phyloP scores from a whole-genome alignment of 2,329 filamentous ascomycete species.

The Claviceps humidiphila region DNA sequence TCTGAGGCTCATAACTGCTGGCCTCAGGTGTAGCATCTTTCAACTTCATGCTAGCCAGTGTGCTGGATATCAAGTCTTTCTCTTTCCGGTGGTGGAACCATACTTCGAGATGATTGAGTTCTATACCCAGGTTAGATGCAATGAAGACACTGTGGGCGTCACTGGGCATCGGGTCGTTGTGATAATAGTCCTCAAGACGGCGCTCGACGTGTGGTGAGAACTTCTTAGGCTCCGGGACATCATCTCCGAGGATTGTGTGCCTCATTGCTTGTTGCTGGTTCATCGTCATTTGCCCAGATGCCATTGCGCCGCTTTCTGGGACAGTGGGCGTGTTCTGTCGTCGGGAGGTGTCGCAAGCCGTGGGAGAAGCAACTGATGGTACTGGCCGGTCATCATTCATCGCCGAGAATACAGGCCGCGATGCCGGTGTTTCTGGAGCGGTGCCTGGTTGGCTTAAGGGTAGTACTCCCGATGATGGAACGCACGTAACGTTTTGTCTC shows the following conservation, averaged over 20 bases:
- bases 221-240: slow-evolving; percentile 28
- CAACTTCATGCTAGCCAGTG: slow-evolving; percentile 30
- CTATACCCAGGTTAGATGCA: slow-evolving; percentile 40
- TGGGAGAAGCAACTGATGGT: slow-evolving; percentile 12
- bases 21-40: slow-evolving; percentile 20
- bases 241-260: slow-evolving; percentile 24
- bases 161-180: slow-evolving; percentile 32
- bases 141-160: slow-evolving; percentile 38
- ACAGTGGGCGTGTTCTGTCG: slow-evolving; percentile 12
- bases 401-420: slow-evolving; percentile 12
- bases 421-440: slow-evolving; percentile 9
- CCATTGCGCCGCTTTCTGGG: slow-evolving; percentile 11
- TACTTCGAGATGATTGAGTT: slow-evolving; percentile 36
- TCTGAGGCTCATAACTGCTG: slow-evolving; percentile 22
- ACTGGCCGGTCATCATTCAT: slow-evolving; percentile 9
- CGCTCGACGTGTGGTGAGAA: slow-evolving; percentile 36
- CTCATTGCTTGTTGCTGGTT: slow-evolving; percentile 31
- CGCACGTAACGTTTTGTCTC: not conserved
- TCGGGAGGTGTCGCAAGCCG: slow-evolving; percentile 13
- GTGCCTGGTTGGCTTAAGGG: slow-evolving; percentile 12
- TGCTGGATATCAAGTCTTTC: slow-evolving; percentile 30
- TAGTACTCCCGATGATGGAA: not conserved
- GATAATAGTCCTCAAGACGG: slow-evolving; percentile 41
- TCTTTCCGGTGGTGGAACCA: slow-evolving; percentile 44
- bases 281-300: slow-evolving; percentile 28